phyloP scores from a whole-genome alignment of 2,329 filamentous ascomycete genomes.

The Colletotrichum sp. region DNA sequence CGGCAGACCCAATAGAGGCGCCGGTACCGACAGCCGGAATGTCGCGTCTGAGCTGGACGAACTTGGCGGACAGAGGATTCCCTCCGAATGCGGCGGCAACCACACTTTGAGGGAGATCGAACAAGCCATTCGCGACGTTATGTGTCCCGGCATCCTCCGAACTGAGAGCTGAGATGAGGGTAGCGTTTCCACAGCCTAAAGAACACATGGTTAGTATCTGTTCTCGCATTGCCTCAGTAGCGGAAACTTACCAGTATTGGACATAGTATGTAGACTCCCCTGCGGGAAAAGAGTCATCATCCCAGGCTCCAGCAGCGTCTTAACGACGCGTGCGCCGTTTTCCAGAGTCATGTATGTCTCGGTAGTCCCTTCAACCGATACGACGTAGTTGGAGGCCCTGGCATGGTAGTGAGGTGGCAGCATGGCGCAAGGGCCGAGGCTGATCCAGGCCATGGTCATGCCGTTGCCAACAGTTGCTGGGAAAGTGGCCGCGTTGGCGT shows the following conservation, averaged over 20 bases:
- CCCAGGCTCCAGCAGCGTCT: conserved; percentile 43
- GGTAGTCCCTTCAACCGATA: conserved; percentile 51
- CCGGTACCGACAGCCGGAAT: conserved; percentile 25
- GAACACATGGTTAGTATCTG: not conserved
- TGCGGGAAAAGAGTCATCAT: conserved; percentile 56
- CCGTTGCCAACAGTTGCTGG: conserved; percentile 50
- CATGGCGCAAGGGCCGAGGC: conserved; percentile 56
- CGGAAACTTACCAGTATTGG: conserved; percentile 47
- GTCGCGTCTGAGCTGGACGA: conserved; percentile 11
- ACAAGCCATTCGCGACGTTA: conserved; percentile 50
- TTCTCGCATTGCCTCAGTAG: no score
- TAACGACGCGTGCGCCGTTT: conserved; percentile 50
- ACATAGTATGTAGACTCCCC: conserved; percentile 54
- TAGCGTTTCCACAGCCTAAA: conserved; percentile 50
- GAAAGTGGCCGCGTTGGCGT: conserved; percentile 56
- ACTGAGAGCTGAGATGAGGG: conserved; percentile 53
- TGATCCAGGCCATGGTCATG: conserved; percentile 51
- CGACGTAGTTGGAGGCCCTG: conserved; percentile 53
- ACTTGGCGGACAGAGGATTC: conserved; percentile 26
- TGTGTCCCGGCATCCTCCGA: conserved; percentile 54
- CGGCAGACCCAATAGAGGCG: conserved; percentile 18
- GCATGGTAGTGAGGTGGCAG: conserved; percentile 56
- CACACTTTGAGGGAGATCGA: conserved; percentile 43
- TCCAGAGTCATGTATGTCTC: conserved; percentile 57
- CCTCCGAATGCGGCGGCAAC: conserved; percentile 46